phyloP scores from a whole-genome alignment of 805 yeast genomes.

The Kazachstania psychrophila region DNA sequence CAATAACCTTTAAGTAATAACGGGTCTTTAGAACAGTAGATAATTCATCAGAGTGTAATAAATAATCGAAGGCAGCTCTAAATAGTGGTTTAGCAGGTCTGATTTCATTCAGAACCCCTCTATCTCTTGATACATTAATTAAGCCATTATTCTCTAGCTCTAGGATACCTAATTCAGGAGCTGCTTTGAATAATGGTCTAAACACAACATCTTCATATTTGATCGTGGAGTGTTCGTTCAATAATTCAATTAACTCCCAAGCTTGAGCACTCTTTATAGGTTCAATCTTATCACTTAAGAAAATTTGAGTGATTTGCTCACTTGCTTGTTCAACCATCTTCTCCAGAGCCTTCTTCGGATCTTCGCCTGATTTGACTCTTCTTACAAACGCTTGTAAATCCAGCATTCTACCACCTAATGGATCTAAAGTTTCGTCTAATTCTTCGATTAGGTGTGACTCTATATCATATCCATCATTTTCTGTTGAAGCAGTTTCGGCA shows the following conservation, averaged over 20 bases:
- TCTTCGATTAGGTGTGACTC: slow-evolving; percentile 14
- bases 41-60: slow-evolving; percentile 49
- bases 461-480: slow-evolving; percentile 17
- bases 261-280: slow-evolving; percentile 73
- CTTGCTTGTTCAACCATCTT: slow-evolving; percentile 81
- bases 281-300: slow-evolving; percentile 39
- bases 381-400: slow-evolving; percentile 87
- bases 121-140: slow-evolving; percentile 59
- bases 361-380: slow-evolving; percentile 81
- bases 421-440: slow-evolving; percentile 51
- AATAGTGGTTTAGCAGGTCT: slow-evolving; percentile 78
- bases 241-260: slow-evolving; percentile 67
- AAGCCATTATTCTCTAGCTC: slow-evolving; percentile 75
- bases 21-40: slow-evolving; percentile 56
- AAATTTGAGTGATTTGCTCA: slow-evolving; percentile 80
- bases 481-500: not conserved
- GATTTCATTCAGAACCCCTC: slow-evolving; percentile 61
- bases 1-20: slow-evolving; percentile 45
- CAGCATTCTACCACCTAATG: slow-evolving; percentile 90
- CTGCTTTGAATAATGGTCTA: slow-evolving; percentile 50
- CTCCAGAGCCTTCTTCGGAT: slow-evolving; percentile 61
- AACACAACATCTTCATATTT: slow-evolving; percentile 43
- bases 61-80: slow-evolving; percentile 64
- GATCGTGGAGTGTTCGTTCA: slow-evolving; percentile 43
- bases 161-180: slow-evolving; percentile 47